phyloP scores from a whole-genome alignment of 352 stramenopile genomes.

The Pelagophyceae sp. region DNA sequence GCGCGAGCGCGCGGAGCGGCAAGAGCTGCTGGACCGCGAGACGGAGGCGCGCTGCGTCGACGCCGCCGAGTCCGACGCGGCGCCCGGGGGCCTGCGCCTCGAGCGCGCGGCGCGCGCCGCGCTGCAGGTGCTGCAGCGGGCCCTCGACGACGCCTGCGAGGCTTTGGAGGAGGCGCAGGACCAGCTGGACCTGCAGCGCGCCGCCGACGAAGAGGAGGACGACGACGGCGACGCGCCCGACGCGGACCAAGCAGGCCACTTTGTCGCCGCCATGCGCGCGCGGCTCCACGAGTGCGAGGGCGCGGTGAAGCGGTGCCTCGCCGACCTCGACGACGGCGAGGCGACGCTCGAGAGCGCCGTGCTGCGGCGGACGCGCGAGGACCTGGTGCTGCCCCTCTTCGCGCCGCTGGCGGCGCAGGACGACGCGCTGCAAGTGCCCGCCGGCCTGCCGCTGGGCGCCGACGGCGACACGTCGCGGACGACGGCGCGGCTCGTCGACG shows the following conservation, averaged over 20 bases:
- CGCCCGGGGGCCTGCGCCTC: slow-evolving; percentile 21
- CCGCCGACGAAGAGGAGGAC: slow-evolving; percentile 5
- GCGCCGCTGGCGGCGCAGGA: slow-evolving; percentile 30
- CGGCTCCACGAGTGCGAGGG: slow-evolving; percentile 16
- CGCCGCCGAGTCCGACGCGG: slow-evolving; percentile 16
- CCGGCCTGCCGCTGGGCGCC: neutral
- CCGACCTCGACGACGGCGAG: slow-evolving; percentile 28
- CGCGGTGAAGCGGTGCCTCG: neutral
- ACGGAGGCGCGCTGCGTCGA: neutral
- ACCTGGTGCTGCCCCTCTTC: slow-evolving; percentile 38
- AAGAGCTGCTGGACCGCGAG: slow-evolving; percentile 14
- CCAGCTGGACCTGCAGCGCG: neutral
- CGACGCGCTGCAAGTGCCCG: neutral
- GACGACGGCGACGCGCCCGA: slow-evolving; percentile 15
- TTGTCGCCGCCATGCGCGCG: slow-evolving; percentile 10
- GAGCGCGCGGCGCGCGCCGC: slow-evolving; percentile 18
- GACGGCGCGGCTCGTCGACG: slow-evolving; percentile 31
- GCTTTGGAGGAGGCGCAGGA: slow-evolving; percentile 25
- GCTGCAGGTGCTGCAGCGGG: slow-evolving; percentile 20
- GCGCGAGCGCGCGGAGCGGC: slow-evolving; percentile 4
- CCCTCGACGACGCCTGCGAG: slow-evolving; percentile 28
- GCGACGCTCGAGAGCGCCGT: slow-evolving; percentile 34
- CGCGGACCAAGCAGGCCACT: neutral
- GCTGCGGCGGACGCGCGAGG: slow-evolving; percentile 28
- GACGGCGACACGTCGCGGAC: slow-evolving; percentile 18